These are phyloP conservation scores for Suillus weaverae DNA, from an alignment of 768 basidiomycete species.

Conservation along the genomic window DNA sequence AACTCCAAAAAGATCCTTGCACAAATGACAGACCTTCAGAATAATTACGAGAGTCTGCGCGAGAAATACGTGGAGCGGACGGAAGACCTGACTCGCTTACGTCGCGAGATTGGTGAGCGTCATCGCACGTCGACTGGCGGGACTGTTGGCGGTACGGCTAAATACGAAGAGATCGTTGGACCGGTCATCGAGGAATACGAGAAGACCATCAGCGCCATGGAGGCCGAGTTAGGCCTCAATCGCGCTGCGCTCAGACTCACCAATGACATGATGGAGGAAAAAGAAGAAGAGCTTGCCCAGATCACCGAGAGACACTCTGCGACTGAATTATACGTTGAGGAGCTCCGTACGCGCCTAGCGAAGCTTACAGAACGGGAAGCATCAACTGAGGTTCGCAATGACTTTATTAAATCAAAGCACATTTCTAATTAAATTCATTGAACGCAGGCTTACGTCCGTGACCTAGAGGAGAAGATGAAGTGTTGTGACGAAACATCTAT, in stretches of 20 bases:
- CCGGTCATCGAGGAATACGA: constrained; percentile 99
- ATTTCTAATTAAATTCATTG: constrained; percentile 3
- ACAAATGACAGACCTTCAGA: constrained; percentile 82
- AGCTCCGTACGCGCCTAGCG: constrained; percentile 73
- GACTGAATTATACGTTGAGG: constrained; percentile 85
- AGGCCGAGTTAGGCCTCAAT: constrained; percentile 87
- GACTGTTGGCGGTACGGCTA: constrained; percentile 64
- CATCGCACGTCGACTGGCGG: constrained; percentile 61
- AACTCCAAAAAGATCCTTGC: constrained; percentile 75
- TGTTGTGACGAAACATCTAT: constrained; percentile 77
- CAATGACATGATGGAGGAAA: constrained; percentile 91
- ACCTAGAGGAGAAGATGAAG: constrained; percentile 91
- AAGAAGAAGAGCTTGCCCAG: constrained; percentile 73
- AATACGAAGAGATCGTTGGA: constrained; percentile 91
- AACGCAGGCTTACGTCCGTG: constrained; percentile 83
- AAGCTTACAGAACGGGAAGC: constrained; percentile 88
- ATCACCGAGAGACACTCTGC: constrained; percentile 70
- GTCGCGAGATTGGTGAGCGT: constrained; percentile 75
- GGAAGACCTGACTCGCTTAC: constrained; percentile 79
- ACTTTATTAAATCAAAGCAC: not conserved
- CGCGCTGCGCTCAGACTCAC: constrained; percentile 85
- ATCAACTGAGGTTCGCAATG: constrained; percentile 73
- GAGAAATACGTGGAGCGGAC: constrained; percentile 87
- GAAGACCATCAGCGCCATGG: constrained; percentile 93
- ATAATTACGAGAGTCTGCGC: constrained; percentile 81